A percentile compares a stretch with the other conserved stretches of the same genome.
phyloP scores from a whole-genome alignment of 441 rosid species.

The Corymbia calophylla region DNA sequence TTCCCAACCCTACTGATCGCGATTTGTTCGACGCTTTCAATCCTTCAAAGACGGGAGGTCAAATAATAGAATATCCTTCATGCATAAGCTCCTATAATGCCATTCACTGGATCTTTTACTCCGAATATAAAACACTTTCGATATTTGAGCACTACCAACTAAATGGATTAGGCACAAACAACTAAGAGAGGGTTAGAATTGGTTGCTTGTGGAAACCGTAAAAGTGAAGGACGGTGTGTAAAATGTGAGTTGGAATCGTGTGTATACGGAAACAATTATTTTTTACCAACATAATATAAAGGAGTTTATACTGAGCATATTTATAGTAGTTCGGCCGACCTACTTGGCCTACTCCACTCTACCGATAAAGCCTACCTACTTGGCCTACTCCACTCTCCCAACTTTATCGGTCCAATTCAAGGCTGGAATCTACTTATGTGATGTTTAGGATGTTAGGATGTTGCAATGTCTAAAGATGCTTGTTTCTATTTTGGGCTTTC shows the following conservation, averaged over 20 bases:
- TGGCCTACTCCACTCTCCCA: no score
- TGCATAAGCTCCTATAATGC: not conserved
- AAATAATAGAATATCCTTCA: no score
- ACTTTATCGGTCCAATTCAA: no score
- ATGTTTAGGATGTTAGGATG: no score
- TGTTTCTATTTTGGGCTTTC: no score
- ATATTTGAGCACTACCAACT: not conserved
- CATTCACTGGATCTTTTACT: not conserved
- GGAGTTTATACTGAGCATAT: not conserved
- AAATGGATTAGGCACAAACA: not conserved
- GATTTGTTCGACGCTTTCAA: no score
- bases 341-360: no score
- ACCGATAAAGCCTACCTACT: no score
- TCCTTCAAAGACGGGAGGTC: not conserved
- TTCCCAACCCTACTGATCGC: not conserved
- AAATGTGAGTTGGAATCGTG: not conserved
- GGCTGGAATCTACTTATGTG: no score
- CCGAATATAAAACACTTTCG: not conserved
- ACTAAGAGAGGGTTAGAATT: not conserved
- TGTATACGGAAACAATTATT: not conserved
- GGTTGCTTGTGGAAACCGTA: not conserved
- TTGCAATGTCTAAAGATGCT: no score
- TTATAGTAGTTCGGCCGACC: no score
- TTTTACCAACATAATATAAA: not conserved
- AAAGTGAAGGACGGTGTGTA: not conserved